Evolutionary conservation across 1,284 basidiomycete genomes (phyloP), one percentile per base, ranked within the genome.

Genomic region (Trametes hirsuta): DNA sequence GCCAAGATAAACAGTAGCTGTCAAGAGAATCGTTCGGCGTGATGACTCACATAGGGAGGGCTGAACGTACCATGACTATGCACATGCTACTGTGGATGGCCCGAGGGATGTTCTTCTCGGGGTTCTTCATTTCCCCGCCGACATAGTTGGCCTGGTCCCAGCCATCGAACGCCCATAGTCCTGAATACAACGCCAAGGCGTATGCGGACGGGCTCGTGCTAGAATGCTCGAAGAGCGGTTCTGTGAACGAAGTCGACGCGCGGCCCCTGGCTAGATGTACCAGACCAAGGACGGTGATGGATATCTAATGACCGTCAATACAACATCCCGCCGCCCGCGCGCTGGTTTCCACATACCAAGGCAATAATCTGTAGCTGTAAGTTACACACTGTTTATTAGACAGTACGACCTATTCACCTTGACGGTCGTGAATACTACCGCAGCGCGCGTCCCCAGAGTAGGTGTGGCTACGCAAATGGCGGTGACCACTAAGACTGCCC

Each of bases 151-250:
- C 86, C 74, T 91, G 90, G 70, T 95, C 94, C 93, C 95, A 98
- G 0, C 96, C 95, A 72, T 96, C 94, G 69, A 94, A 95, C 1
- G 95, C 95, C 95, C 95, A 99, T 1, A 99, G 76, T 0, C 95
- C 95, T 11, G 94, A 97, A 76, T 98, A 99, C 3, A 98, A 77
- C 0, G 97, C 97, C 11, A 99, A 80, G 4, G 97, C 95, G 75
- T 95, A 99, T 3, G 87, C 81, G 3, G 93, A 90, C 1, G 93
- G 91, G 59, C 90, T 91, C 6, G 73, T 83, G 55, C 90, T 92
- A 3, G 94, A 90, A 2, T 85, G 88, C 6, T 81, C 77, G 67
- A 97, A 98, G 15, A 94, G 70, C 35, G 88, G 81, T 49, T 81
- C 78, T 48, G 76, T 81, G 47, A 93, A 78, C 1, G 91, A 90